Conservation (phyloP, 192 early-diverging fungal genomes). For the Entophlyctis helioformis region DNA sequence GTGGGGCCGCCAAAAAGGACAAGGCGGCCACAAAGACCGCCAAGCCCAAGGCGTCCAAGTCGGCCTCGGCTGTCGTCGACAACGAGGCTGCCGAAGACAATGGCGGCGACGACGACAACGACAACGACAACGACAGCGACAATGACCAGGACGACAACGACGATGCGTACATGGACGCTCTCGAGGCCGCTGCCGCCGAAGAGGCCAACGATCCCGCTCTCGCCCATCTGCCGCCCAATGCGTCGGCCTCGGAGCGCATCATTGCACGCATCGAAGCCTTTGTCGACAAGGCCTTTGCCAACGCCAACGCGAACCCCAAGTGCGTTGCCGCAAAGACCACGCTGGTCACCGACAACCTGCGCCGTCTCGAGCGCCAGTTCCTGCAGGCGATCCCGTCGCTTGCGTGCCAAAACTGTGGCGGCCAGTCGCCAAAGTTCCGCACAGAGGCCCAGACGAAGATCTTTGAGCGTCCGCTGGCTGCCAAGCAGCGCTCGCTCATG, state of each 20-base stretch:
- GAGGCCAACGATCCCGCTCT: constrained; percentile 21
- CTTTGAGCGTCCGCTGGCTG: constrained; percentile 60
- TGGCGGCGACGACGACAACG: constrained; percentile 18
- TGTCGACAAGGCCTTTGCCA: constrained; percentile 31
- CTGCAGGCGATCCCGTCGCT: constrained; percentile 20
- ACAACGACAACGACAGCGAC: constrained; percentile 21
- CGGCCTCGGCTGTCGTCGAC: constrained; percentile 17
- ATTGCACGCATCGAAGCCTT: constrained; percentile 50
- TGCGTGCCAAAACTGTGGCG: constrained; percentile 33
- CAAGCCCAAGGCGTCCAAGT: constrained; percentile 8
- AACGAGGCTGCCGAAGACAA: constrained; percentile 16
- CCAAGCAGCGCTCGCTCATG: constrained; percentile 54
- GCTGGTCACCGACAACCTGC: constrained; percentile 28
- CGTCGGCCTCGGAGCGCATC: constrained; percentile 33
- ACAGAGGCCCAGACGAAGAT: constrained; percentile 76
- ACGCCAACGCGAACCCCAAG: constrained; percentile 2
- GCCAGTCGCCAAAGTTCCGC: constrained; percentile 54
- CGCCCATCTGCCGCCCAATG: constrained; percentile 1
- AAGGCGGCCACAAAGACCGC: constrained; percentile 3
- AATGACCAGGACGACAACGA: constrained; percentile 20
- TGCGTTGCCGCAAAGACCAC: constrained; percentile 19
- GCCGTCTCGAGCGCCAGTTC: constrained; percentile 35
- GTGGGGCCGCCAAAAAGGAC: not conserved
- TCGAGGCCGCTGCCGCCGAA: constrained; percentile 35
- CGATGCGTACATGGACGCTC: constrained; percentile 26